A percentile compares a stretch with the other conserved stretches of the same genome.
phyloP scores from a whole-genome alignment of 257 asterid genomes.

The Solanum neorickii region DNA sequence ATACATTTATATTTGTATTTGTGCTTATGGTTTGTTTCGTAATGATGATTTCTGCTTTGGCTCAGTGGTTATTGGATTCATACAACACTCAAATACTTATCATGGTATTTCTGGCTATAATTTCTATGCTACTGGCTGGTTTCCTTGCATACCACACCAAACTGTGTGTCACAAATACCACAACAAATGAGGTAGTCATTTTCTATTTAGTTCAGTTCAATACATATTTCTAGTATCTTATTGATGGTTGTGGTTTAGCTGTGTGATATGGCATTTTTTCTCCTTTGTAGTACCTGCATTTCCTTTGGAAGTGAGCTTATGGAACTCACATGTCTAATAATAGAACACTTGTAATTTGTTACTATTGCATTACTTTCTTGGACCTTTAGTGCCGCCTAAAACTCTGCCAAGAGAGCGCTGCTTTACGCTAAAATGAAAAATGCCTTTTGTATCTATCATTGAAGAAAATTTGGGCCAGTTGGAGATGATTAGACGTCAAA shows the following conservation, averaged over 20 bases:
- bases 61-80: constrained; percentile 85
- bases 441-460: not conserved
- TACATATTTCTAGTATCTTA: not conserved
- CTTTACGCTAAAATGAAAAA: not conserved
- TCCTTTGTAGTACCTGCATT: not conserved
- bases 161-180: constrained; percentile 82
- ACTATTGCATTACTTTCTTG: not conserved
- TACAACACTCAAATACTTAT: constrained; percentile 83
- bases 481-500: not conserved
- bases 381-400: not conserved
- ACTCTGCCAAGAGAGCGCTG: too few species aligned
- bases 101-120: constrained; percentile 71
- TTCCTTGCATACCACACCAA: constrained; percentile 86
- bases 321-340: not conserved
- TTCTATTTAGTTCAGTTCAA: not conserved
- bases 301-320: not conserved
- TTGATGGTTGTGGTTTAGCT: not conserved
- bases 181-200: constrained; percentile 80
- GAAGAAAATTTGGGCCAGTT: not conserved
- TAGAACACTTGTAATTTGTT: not conserved
- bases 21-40: not conserved
- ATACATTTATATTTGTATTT: not conserved
- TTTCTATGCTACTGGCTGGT: constrained; percentile 71
- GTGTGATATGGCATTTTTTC: not conserved
- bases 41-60: constrained; percentile 15